Conservation (phyloP, 2,329 filamentous ascomycete genomes). For the Didymella keratinophila region DNA sequence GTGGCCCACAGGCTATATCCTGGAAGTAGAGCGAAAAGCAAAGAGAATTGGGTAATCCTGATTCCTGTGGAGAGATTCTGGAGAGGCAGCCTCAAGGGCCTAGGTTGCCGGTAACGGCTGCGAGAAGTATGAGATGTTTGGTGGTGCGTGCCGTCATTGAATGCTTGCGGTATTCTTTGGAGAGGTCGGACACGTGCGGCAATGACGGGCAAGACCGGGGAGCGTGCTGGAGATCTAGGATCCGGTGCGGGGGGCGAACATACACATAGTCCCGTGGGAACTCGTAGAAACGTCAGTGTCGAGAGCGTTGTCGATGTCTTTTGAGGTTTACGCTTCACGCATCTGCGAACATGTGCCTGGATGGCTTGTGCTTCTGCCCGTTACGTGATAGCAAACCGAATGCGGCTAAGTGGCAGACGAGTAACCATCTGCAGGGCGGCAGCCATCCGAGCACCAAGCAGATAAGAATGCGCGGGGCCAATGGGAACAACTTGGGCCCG, state of each 20-base stretch:
- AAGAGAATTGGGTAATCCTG: conserved; percentile 32
- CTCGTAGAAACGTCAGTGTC: conserved; percentile 23
- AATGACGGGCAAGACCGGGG: conserved; percentile 26
- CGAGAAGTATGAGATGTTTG: conserved; percentile 53
- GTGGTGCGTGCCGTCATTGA: conserved; percentile 55
- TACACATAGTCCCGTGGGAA: conserved; percentile 34
- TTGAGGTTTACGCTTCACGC: conserved; percentile 36
- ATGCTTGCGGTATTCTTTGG: conserved; percentile 27
- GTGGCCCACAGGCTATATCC: conserved; percentile 35
- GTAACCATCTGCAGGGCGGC: conserved; percentile 22
- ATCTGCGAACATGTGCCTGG: conserved; percentile 44
- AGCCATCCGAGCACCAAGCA: conserved; percentile 26
- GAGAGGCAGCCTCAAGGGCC: conserved; percentile 37
- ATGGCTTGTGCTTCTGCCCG: conserved; percentile 30
- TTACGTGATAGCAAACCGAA: conserved; percentile 40
- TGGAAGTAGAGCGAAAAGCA: conserved; percentile 30
- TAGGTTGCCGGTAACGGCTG: conserved; percentile 50
- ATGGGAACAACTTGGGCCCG: conserved; percentile 34
- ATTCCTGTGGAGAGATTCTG: conserved; percentile 13
- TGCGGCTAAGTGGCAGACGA: conserved; percentile 28
- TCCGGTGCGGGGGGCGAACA: conserved; percentile 28
- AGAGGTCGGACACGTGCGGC: conserved; percentile 18
- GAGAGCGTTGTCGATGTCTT: conserved; percentile 41
- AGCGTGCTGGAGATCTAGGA: conserved; percentile 33
- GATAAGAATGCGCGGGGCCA: conserved; percentile 44